phyloP scores from a whole-genome alignment of 1,284 basidiomycete genomes.

The Leccinum fuscescens region DNA sequence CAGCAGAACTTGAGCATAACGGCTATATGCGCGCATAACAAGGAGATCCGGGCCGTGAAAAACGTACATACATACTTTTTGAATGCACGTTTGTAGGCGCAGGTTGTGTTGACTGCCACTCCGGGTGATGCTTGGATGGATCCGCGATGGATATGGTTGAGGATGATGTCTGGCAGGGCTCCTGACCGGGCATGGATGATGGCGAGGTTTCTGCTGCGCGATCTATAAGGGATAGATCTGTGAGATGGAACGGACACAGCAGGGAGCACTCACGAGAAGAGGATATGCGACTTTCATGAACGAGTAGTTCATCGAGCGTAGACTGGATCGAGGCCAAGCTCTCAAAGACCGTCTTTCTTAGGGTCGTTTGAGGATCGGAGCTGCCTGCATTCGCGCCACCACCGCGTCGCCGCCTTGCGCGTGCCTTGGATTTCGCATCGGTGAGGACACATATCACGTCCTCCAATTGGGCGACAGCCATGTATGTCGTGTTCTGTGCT shows the following conservation, averaged over 20 bases:
- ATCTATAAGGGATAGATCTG: slow-evolving; percentile 3
- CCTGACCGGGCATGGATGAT: neutral
- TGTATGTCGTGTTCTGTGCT: slow-evolving; percentile 15
- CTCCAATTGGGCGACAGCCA: slow-evolving; percentile 14
- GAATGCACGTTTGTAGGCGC: neutral
- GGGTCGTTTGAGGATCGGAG: neutral
- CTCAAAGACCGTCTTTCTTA: slow-evolving; percentile 13
- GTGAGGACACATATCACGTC: slow-evolving; percentile 14
- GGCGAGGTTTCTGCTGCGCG: neutral
- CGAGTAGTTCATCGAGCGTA: slow-evolving; percentile 20
- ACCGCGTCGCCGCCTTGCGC: neutral
- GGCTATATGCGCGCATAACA: neutral
- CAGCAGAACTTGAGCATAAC: neutral
- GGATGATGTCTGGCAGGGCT: neutral
- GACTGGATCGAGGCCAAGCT: slow-evolving; percentile 23
- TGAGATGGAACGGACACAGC: neutral
- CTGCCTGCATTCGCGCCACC: neutral
- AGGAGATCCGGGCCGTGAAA: neutral
- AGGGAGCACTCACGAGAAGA: slow-evolving; percentile 14
- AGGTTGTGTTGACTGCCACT: neutral
- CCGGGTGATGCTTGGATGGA: neutral
- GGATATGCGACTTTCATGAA: slow-evolving; percentile 4
- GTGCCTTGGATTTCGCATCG: neutral
- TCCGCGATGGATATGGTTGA: neutral
- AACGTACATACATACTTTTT: slow-evolving; percentile 14